Conservation (phyloP, 129 eudicot species). For the Chrysanthemum lavandulifolium region DNA sequence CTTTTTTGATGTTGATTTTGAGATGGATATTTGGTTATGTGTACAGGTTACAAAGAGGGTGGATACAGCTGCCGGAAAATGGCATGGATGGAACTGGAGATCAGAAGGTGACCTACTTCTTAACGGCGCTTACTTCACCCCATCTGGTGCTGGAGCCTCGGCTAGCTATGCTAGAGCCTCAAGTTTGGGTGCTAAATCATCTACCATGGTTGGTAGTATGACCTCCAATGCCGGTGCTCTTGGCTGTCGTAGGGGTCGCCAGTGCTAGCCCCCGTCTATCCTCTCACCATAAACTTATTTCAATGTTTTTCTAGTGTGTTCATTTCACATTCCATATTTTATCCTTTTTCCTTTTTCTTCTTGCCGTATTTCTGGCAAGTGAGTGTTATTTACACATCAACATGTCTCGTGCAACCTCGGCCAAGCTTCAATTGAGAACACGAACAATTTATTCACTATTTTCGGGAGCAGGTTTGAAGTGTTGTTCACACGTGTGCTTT, state of each 20-base stretch:
- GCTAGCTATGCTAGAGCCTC: slow-evolving; percentile 87
- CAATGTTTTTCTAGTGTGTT: slow-evolving; percentile 14
- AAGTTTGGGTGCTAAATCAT: slow-evolving; percentile 82
- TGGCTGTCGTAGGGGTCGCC: slow-evolving; percentile 68
- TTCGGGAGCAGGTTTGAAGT: slow-evolving; percentile 44
- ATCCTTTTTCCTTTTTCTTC: slow-evolving; percentile 21
- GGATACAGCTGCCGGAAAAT: slow-evolving; percentile 41
- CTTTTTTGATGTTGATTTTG: slow-evolving; percentile 6
- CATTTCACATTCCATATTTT: slow-evolving; percentile 24
- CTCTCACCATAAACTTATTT: slow-evolving; percentile 3
- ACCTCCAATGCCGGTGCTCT: slow-evolving; percentile 80
- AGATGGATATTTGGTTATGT: not conserved
- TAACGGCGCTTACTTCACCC: slow-evolving; percentile 81
- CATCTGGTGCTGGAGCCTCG: slow-evolving; percentile 84
- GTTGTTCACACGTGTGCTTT: slow-evolving; percentile 47
- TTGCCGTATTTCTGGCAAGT: slow-evolving; percentile 42
- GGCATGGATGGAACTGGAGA: slow-evolving; percentile 98
- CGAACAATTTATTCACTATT: not conserved
- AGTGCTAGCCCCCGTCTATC: slow-evolving; percentile 49
- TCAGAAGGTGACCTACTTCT: slow-evolving; percentile 84
- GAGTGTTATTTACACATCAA: slow-evolving; percentile 43
- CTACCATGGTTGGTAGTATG: slow-evolving; percentile 66
- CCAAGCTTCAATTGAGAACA: slow-evolving; percentile 39
- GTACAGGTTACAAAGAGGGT: slow-evolving; percentile 80
- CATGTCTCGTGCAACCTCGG: slow-evolving; percentile 64